phyloP scores from a whole-genome alignment of 805 yeast genomes.

The Saccharomycopsis olivae region DNA sequence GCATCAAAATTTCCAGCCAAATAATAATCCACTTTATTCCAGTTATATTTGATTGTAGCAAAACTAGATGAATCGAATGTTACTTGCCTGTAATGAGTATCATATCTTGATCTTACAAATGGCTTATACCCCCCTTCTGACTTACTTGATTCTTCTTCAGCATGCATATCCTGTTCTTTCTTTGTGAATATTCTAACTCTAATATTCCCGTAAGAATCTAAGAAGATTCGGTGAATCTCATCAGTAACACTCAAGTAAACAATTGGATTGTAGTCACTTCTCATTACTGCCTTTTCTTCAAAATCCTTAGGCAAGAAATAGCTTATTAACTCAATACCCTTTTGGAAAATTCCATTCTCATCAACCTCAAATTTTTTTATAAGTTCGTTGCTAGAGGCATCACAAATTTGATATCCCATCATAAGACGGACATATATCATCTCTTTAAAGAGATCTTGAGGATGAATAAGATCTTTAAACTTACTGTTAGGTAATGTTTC shows the following conservation, averaged over 20 bases:
- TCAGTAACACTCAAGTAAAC: constrained; percentile 70
- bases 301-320: constrained; percentile 41
- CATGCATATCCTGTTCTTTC: constrained; percentile 8
- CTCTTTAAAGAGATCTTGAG: constrained; percentile 63
- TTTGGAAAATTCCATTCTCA: constrained; percentile 18
- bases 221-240: constrained; percentile 75
- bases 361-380: constrained; percentile 44
- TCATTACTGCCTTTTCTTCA: constrained; percentile 16
- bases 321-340: constrained; percentile 42
- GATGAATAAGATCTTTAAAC: constrained; percentile 33
- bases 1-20: constrained; percentile 82
- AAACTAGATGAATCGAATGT: constrained; percentile 44
- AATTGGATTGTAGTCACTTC: constrained; percentile 28
- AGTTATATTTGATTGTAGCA: constrained; percentile 50
- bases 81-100: constrained; percentile 50
- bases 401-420: constrained; percentile 85
- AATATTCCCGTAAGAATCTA: constrained; percentile 61
- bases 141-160: neutral
- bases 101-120: constrained; percentile 68
- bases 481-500: constrained; percentile 14
- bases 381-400: constrained; percentile 46
- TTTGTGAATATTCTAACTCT: neutral
- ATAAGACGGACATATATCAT: constrained; percentile 78
- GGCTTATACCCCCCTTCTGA: constrained; percentile 35
- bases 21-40: constrained; percentile 88